Evolutionary conservation across 2,329 filamentous ascomycete genomes (phyloP).

Genomic region (Epichloe coenophiala): DNA sequence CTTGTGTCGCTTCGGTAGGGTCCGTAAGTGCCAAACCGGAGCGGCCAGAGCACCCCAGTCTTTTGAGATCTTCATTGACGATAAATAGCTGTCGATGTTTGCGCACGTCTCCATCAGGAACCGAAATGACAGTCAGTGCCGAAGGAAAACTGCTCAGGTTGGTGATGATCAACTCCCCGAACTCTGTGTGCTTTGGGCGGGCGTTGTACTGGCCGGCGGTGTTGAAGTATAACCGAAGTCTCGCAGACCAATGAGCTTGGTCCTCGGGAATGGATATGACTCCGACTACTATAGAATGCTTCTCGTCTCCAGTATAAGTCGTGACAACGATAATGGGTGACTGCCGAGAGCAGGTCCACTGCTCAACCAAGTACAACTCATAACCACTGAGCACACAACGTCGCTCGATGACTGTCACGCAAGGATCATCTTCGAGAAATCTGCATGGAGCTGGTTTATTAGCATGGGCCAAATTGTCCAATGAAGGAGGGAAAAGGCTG

Average conservation of each 20-base stretch:
- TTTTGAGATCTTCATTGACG: conserved; percentile 87
- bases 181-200: conserved; percentile 62
- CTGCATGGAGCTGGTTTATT: conserved; percentile 18
- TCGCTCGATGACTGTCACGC: conserved; percentile 61
- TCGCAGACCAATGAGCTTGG: conserved; percentile 64
- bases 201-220: conserved; percentile 78
- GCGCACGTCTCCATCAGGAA: conserved; percentile 74
- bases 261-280: conserved; percentile 74
- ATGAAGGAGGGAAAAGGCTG: background rate
- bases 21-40: conserved; percentile 69
- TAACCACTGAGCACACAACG: conserved; percentile 63
- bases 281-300: conserved; percentile 64
- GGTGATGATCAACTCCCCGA: conserved; percentile 85
- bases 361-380: conserved; percentile 87
- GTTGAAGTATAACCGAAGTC: conserved; percentile 72
- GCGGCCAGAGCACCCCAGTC: conserved; percentile 80
- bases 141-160: conserved; percentile 89
- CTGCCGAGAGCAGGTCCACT: conserved; percentile 88
- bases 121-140: conserved; percentile 76
- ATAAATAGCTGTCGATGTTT: conserved; percentile 75
- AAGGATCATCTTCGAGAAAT: conserved; percentile 76
- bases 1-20: conserved; percentile 68
- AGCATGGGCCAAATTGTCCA: background rate
- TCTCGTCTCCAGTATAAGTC: conserved; percentile 80
- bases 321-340: conserved; percentile 87